Evolutionary conservation across 1,284 basidiomycete species (phyloP).

Genomic region (Xerocomus amazonicus): DNA sequence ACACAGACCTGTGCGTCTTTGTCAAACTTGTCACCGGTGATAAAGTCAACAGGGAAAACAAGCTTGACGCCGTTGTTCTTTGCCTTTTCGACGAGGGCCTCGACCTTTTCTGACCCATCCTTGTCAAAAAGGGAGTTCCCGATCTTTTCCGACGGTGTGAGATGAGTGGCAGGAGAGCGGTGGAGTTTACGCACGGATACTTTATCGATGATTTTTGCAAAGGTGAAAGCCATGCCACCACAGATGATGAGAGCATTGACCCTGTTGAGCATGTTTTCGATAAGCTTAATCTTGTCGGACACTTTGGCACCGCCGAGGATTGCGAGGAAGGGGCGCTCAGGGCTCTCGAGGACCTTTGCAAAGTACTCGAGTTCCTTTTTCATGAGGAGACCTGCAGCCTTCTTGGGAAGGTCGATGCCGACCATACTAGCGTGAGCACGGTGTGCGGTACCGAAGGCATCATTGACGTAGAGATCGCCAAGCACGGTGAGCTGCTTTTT

Average conservation of each 20-base stretch:
- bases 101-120: slow-evolving; percentile 87
- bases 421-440: slow-evolving; percentile 99
- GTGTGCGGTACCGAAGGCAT: slow-evolving; percentile 98
- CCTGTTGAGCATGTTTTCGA: slow-evolving; percentile 99
- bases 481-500: slow-evolving; percentile 75
- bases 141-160: slow-evolving; percentile 51
- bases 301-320: slow-evolving; percentile 99
- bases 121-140: slow-evolving; percentile 94
- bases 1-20: slow-evolving; percentile 78
- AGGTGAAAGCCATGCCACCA: slow-evolving; percentile 99
- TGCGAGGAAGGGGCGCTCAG: slow-evolving; percentile 94
- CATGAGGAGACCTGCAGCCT: slow-evolving; percentile 95
- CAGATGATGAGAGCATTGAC: slow-evolving; percentile 96
- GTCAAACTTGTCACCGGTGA: slow-evolving; percentile 94
- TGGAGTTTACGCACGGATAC: slow-evolving; percentile 52
- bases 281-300: slow-evolving; percentile 98
- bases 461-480: slow-evolving; percentile 97
- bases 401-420: slow-evolving; percentile 89
- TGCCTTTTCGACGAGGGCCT: slow-evolving; percentile 85
- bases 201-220: slow-evolving; percentile 91
- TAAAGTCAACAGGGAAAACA: slow-evolving; percentile 93
- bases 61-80: slow-evolving; percentile 92
- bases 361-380: slow-evolving; percentile 99
- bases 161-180: not conserved
- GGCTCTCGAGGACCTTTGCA: slow-evolving; percentile 93